Percentiles rank a stretch among this genome's conserved stretches.
These are phyloP conservation scores for Sugiyamaella pinicola DNA, from an alignment of 1,139 yeast species.

Conservation along the genomic window DNA sequence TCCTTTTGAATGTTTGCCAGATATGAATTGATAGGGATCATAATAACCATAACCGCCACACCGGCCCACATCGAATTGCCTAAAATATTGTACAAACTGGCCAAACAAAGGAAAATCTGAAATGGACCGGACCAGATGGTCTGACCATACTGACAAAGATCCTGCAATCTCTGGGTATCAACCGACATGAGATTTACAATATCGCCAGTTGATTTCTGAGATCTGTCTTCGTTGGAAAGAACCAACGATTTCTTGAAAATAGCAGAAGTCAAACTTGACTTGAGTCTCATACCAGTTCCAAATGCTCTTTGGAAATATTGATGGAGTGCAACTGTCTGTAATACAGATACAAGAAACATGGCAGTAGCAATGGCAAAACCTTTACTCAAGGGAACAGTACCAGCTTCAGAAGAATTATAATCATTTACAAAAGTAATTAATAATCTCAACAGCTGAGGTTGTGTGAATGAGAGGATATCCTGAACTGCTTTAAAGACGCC, in stretches of 20 bases:
- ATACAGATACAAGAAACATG: slow-evolving; percentile 81
- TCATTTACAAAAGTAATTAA: slow-evolving; percentile 83
- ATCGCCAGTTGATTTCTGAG: slow-evolving; percentile 87
- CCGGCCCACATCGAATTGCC: slow-evolving; percentile 99
- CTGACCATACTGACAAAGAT: slow-evolving; percentile 81
- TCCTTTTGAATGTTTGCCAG: slow-evolving; percentile 74
- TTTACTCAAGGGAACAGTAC: slow-evolving; percentile 59
- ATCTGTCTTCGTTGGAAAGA: slow-evolving; percentile 82
- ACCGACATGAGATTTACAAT: slow-evolving; percentile 96
- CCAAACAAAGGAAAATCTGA: slow-evolving; percentile 79
- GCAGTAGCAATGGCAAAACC: slow-evolving; percentile 82
- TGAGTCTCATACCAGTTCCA: slow-evolving; percentile 87
- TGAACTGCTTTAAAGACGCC: slow-evolving; percentile 77
- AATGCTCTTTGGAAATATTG: slow-evolving; percentile 91
- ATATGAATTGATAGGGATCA: slow-evolving; percentile 81
- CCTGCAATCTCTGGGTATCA: slow-evolving; percentile 92
- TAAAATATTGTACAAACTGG: slow-evolving; percentile 70
- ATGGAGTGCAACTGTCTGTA: slow-evolving; percentile 84
- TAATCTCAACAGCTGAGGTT: slow-evolving; percentile 79
- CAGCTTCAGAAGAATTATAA: slow-evolving; percentile 49
- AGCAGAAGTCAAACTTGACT: slow-evolving; percentile 74
- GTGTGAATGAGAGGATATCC: slow-evolving; percentile 80
- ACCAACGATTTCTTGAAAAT: slow-evolving; percentile 79
- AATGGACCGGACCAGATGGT: slow-evolving; percentile 97
- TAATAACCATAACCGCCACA: slow-evolving; percentile 74